Conservation (phyloP, 208 protist genomes). For the Phytomonas francai region DNA sequence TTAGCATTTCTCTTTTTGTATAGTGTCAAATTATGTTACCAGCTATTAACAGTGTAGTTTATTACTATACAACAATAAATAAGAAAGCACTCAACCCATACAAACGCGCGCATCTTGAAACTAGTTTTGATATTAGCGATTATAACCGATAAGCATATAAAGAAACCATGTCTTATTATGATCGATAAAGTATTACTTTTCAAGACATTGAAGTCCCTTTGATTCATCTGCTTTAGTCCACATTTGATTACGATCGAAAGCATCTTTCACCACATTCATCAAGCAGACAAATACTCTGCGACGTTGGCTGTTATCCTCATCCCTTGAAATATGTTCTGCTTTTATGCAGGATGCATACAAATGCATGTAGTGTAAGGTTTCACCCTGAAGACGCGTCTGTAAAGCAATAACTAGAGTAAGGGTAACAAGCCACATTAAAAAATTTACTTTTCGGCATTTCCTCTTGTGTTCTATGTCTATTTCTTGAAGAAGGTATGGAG, state of each 20-base stretch:
- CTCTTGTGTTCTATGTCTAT: slow-evolving; percentile 89
- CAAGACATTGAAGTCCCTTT: slow-evolving; percentile 13
- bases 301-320: slow-evolving; percentile 73
- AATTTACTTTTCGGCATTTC: slow-evolving; percentile 79
- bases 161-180: not conserved
- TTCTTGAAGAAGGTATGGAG: slow-evolving; percentile 83
- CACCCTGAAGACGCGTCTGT: slow-evolving; percentile 68
- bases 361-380: slow-evolving; percentile 79
- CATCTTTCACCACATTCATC: slow-evolving; percentile 69
- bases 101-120: not conserved
- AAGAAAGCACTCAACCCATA: not conserved
- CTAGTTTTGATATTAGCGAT: not conserved
- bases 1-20: not conserved
- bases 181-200: not conserved
- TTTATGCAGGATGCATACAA: slow-evolving; percentile 59
- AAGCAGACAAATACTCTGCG: slow-evolving; percentile 65
- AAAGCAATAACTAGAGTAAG: slow-evolving; percentile 56
- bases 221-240: slow-evolving; percentile 57
- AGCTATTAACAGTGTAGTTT: not conserved
- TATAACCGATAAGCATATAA: not conserved
- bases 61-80: not conserved
- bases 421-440: slow-evolving; percentile 70
- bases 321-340: slow-evolving; percentile 66
- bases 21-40: not conserved
- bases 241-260: slow-evolving; percentile 69